phyloP scores from a whole-genome alignment of 345 rosid species.

The Turnera subulata region DNA sequence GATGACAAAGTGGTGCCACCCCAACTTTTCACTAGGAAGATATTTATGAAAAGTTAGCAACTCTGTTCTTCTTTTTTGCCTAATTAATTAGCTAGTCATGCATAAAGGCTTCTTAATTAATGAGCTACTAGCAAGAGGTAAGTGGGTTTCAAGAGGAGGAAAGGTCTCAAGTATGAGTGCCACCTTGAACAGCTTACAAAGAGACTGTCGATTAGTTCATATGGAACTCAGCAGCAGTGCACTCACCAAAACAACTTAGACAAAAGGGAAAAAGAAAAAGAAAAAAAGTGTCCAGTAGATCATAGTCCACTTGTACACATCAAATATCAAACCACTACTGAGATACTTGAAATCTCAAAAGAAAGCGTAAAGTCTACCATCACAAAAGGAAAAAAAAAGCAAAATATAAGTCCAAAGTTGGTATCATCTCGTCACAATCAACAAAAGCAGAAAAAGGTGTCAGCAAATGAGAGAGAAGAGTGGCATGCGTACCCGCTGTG shows the following conservation, averaged over 20 bases:
- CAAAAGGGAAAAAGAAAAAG: conserved; percentile 7
- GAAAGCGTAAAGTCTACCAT: conserved; percentile 5
- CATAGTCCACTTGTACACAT: conserved; percentile 14
- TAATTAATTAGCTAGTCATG: no score
- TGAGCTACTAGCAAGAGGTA: no score
- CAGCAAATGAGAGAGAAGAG: conserved; percentile 10
- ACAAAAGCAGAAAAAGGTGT: conserved; percentile 26
- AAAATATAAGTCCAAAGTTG: conserved; percentile 28
- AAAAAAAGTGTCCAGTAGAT: conserved; percentile 16
- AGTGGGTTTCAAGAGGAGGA: no score
- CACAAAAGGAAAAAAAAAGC: conserved; percentile 14
- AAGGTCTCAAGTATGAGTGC: no score
- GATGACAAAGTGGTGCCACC: no score
- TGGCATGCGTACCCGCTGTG: conserved; percentile 86
- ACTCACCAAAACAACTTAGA: conserved; percentile 2
- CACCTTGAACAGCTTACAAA: not conserved
- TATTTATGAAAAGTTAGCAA: no score
- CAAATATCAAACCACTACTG: conserved; percentile 29
- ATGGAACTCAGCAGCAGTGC: not conserved
- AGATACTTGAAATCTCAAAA: conserved; percentile 29
- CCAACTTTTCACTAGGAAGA: no score
- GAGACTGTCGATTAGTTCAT: not conserved
- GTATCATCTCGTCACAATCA: conserved; percentile 33
- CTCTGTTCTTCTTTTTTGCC: no score
- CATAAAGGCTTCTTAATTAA: no score